Evolutionary conservation across 2,329 filamentous ascomycete genomes (phyloP), one percentile per base, ranked within the genome.

Genomic region (Hymenoscyphus infarciens): DNA sequence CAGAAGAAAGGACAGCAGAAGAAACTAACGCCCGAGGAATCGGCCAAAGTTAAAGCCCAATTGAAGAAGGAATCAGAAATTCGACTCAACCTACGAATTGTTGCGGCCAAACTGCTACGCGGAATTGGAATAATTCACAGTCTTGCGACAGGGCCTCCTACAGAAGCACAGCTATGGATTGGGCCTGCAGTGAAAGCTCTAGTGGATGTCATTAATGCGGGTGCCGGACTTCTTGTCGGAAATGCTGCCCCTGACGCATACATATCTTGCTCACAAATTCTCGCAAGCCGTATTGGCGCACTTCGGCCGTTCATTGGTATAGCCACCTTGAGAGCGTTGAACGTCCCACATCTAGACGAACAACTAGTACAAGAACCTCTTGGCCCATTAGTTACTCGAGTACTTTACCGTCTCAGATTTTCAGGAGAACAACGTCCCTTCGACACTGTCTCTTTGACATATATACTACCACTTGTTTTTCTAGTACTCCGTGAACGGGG

Each of bases 341-440:
- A 87, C 8, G 86, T 92, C 38, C 85, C 86, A 16, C 84, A 90
- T 10, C 77, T 99, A 3, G 83, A 91, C 0, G 82, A 88, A 11
- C 85, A 89, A 59, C 82, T 94, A 63, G 83, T 88, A 65, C 82
- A 90, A 66, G 95, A 98, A 73, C 85, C 89, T n/a, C 80, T 98
- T 8, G 91, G 92, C 61, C 87, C 89, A 62, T 84, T 98, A 13
- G 83, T 97, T 13, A 97, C 94, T 2, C 86, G 95, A 75, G 87
- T 98, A 1, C 80, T 99, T 5, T 98, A 98, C 75, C 88, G 94
- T 56, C 80, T 99, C 60, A 89, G 93, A 16, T 97, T 97, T 74
- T 84, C 93, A 42, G 89, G 91, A 59, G 95, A 98, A 74, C 94
- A 98, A 75, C 86, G 93, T n/a, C 92, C 94, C 0, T 92, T 99